Conservation (phyloP, 164 flowering plant genomes). For the Nelumbo lutea region DNA sequence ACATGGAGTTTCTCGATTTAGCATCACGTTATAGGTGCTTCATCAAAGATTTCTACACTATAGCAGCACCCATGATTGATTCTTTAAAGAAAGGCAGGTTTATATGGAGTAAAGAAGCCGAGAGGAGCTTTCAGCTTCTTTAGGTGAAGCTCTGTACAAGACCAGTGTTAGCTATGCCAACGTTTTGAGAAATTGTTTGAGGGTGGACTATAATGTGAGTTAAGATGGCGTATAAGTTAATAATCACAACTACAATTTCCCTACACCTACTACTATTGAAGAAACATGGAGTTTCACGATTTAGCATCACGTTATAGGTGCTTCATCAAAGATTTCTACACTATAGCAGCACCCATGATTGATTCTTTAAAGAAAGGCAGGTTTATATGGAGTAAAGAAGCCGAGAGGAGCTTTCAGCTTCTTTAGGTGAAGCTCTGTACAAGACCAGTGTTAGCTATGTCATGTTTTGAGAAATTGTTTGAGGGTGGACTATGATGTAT, state of each 20-base stretch:
- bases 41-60: background rate
- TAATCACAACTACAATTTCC: background rate
- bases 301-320: background rate
- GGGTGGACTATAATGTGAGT: background rate
- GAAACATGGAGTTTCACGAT: no score
- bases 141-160: no score
- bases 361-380: background rate
- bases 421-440: no score
- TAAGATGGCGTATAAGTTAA: background rate
- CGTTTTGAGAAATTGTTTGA: no score
- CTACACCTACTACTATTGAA: background rate
- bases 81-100: background rate
- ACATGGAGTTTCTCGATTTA: background rate
- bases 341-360: background rate
- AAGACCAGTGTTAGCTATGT: no score
- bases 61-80: background rate
- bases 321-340: background rate
- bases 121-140: background rate
- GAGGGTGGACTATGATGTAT: background rate
- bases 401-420: background rate
- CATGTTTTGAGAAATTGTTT: no score
- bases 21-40: background rate
- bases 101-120: background rate
- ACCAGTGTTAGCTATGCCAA: no score
- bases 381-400: background rate